Percentiles rank a stretch among this genome's conserved stretches.
Evolutionary conservation across 805 yeast species (phyloP).

Genomic region (Pichia scutulata): DNA sequence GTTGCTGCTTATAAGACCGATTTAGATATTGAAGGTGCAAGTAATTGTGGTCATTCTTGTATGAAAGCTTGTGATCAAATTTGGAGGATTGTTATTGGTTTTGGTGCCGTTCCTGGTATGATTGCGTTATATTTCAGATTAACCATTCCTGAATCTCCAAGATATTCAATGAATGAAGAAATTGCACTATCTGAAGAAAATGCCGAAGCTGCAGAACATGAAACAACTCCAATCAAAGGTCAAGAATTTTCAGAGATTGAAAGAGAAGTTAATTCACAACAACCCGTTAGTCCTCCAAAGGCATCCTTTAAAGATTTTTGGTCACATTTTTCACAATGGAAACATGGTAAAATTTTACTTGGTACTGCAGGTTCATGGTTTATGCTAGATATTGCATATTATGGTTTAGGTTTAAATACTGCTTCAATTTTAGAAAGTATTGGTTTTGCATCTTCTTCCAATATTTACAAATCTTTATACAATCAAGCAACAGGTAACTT

Average conservation of each 20-base stretch:
- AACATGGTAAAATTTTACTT: constrained; percentile 68
- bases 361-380: constrained; percentile 95
- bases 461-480: constrained; percentile 64
- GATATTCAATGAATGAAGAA: constrained; percentile 72
- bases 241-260: constrained; percentile 12
- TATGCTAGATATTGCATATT: constrained; percentile 82
- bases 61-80: constrained; percentile 77
- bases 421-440: constrained; percentile 74
- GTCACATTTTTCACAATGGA: constrained; percentile 77
- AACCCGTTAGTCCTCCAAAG: constrained; percentile 24
- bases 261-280: constrained; percentile 31
- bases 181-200: constrained; percentile 45
- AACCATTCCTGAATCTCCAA: constrained; percentile 92
- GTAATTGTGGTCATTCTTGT: constrained; percentile 62
- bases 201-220: constrained; percentile 42
- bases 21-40: constrained; percentile 47
- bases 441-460: constrained; percentile 69
- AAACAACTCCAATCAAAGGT: constrained; percentile 35
- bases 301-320: constrained; percentile 44
- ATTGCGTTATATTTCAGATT: constrained; percentile 84
- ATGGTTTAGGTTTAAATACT: constrained; percentile 81
- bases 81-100: constrained; percentile 89
- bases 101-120: constrained; percentile 85
- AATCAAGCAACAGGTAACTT: constrained; percentile 87
- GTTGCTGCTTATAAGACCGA: constrained; percentile 69